phyloP scores from a whole-genome alignment of 2,329 filamentous ascomycete species.

The Fusarium miscanthi region DNA sequence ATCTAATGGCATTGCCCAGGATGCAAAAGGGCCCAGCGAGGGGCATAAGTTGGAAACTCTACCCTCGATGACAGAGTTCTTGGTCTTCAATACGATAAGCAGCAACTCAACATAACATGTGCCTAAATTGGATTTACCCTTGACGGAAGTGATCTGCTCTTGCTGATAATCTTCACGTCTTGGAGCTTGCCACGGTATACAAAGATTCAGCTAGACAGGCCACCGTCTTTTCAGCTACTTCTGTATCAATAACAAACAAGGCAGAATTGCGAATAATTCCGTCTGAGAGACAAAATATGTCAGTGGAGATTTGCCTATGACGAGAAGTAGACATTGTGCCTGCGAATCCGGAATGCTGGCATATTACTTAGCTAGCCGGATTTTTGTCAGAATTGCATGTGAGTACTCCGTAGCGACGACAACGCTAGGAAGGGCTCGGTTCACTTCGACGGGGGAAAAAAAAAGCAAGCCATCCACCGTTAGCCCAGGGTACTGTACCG shows the following conservation, averaged over 20 bases:
- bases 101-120: neutral
- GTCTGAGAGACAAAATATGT: neutral
- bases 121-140: neutral
- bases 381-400: neutral
- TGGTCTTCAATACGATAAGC: neutral
- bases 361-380: slow-evolving; percentile 2
- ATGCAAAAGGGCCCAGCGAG: neutral
- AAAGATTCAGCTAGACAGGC: neutral
- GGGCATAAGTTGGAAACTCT: neutral
- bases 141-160: neutral
- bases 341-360: slow-evolving; percentile 29
- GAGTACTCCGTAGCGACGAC: neutral
- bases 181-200: neutral
- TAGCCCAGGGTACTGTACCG: slow-evolving; percentile 6
- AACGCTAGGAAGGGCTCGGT: slow-evolving; percentile 12
- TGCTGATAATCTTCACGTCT: neutral
- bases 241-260: neutral
- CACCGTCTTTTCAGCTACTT: neutral
- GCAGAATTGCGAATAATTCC: neutral
- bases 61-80: neutral
- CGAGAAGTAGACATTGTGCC: neutral
- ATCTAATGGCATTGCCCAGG: neutral
- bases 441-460: slow-evolving; percentile 7
- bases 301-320: neutral
- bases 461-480: slow-evolving; percentile 33